Evolutionary conservation across 2,329 filamentous ascomycete species (phyloP), one percentile per base, ranked within the genome.

Genomic region (Cadophora gregata): DNA sequence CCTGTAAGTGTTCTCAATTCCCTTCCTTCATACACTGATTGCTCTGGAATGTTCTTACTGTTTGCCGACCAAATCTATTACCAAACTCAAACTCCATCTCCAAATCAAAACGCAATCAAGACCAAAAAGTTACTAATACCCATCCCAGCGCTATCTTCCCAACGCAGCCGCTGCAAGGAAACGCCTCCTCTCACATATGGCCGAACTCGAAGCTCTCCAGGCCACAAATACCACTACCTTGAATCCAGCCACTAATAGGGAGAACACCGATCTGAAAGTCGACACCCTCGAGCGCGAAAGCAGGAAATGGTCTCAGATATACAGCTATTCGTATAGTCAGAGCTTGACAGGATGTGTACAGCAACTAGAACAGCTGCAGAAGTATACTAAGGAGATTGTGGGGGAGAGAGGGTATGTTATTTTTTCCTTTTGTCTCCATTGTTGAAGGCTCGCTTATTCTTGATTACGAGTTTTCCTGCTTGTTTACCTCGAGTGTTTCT

Each of bases 341-440:
- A 84, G 82, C 67, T 76, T 85, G 56, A 85, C 83, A 7, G 82
- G 83, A 3, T 86, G 71, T 69, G 86, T 75, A 81, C 80, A 82
- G 59, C 82, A 88, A 69, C 73, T 88, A 2, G 82, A 85, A 70
- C 80, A 83, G 66, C 74, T 88, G 56, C 83, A 87, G 72, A 82
- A 79, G 67, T 87, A 83, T 66, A 86, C 84, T 1, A 88, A 87
- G 75, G 80, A 83, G 56, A 85, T 88, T 69, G 82, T 85, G 38
- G 86, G 86, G 16, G 85, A 88, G 73, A 81, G 83, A 71, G 80
- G 81, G 73, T 76, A 51, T 48, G 71, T 68, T 59, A 19, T 19
- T 14, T 48, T 56, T 4, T 45, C n/a, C 24, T n/a, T 16, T 56
- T 4, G 19, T 62, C n/a, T 50, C 27, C 45, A 33, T 16, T 42